These are phyloP conservation scores for Leishmania mexicana DNA, from an alignment of 208 protist genomes.

Conservation along the genomic window DNA sequence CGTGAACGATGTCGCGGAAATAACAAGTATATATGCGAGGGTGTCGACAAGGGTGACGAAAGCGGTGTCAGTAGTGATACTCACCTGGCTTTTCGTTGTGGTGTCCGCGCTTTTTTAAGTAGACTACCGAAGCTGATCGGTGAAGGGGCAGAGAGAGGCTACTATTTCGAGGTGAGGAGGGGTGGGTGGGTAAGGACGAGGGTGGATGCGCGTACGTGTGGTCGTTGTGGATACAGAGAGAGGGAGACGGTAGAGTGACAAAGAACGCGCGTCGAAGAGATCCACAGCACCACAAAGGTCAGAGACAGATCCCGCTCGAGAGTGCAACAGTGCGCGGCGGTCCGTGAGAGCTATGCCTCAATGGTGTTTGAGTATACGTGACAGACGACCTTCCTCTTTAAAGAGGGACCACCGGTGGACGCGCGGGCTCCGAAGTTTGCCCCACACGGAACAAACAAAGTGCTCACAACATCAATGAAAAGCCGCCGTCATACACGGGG, in stretches of 20 bases:
- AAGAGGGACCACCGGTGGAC: background rate
- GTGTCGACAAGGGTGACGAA: background rate
- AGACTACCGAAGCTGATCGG: background rate
- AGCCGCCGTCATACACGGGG: background rate
- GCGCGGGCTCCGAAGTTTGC: background rate
- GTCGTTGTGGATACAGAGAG: background rate
- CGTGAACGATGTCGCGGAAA: background rate
- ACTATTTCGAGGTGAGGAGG: constrained; percentile 1
- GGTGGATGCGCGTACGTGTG: background rate
- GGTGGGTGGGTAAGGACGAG: background rate
- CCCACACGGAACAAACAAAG: background rate
- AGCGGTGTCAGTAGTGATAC: background rate
- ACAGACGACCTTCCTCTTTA: background rate
- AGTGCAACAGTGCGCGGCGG: background rate
- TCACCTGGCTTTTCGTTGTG: background rate
- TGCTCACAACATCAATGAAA: background rate
- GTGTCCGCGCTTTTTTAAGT: background rate
- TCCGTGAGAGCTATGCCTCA: background rate
- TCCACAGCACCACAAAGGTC: background rate
- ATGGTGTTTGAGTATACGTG: background rate
- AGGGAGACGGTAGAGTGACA: background rate
- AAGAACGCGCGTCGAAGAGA: background rate
- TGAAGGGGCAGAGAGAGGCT: background rate
- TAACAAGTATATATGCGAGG: too few species aligned
- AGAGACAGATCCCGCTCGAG: background rate